Evolutionary conservation across 495 filamentous ascomycete genomes (phyloP).

Genomic region (Chaetomium tenue): DNA sequence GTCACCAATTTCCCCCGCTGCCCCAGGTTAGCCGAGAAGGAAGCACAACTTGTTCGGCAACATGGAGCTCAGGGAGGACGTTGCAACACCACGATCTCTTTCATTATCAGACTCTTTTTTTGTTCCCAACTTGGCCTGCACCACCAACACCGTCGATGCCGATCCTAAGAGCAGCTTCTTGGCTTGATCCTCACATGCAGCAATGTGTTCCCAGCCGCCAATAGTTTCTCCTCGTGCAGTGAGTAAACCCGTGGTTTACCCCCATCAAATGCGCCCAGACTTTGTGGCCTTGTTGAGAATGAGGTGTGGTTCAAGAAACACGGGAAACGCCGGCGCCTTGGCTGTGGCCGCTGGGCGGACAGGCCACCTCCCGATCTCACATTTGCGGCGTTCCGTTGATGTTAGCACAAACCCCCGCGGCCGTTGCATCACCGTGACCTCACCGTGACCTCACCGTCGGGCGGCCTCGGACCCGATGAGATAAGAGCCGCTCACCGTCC

Average conservation of each 20-base stretch:
- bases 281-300: background rate
- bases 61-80: background rate
- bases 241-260: too few relatives aligned
- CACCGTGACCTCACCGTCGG: background rate
- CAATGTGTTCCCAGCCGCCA: too few relatives aligned
- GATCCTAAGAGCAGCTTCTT: too few relatives aligned
- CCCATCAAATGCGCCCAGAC: too few relatives aligned
- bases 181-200: too few relatives aligned
- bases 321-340: constrained; percentile 8
- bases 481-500: background rate
- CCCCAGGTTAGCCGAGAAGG: background rate
- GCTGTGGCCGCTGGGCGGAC: background rate
- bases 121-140: too few relatives aligned
- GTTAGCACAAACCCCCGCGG: background rate
- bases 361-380: background rate
- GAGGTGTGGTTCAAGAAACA: constrained; percentile 1
- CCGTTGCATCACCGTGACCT: background rate
- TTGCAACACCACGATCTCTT: too few relatives aligned
- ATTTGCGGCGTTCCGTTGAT: background rate
- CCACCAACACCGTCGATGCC: too few relatives aligned
- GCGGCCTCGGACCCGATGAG: background rate
- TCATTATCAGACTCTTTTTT: too few relatives aligned
- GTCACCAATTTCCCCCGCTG: background rate
- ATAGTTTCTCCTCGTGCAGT: too few relatives aligned
- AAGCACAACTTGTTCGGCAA: background rate